Conservation (phyloP, 1,139 yeast species). For the Candida sanyaensis region DNA sequence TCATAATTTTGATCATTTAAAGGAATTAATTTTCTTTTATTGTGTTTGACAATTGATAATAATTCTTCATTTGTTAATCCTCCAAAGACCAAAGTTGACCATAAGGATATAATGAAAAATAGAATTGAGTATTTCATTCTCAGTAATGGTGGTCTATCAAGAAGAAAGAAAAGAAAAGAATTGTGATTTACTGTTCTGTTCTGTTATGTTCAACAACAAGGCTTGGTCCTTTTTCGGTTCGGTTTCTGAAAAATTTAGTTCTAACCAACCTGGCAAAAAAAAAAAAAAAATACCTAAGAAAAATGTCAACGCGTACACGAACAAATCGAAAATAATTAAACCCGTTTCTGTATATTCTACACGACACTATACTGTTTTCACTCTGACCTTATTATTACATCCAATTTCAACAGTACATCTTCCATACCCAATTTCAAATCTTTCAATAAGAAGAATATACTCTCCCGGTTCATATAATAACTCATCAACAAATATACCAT, state of each 20-base stretch:
- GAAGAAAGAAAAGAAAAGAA: no score
- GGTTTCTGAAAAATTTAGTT: slow-evolving; percentile 1
- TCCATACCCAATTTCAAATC: slow-evolving; percentile 52
- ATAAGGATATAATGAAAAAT: slow-evolving; percentile 15
- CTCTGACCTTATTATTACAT: slow-evolving; percentile 17
- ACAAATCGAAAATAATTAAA: no score
- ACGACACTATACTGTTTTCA: slow-evolving; percentile 3
- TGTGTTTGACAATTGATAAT: slow-evolving; percentile 20
- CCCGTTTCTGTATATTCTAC: neutral
- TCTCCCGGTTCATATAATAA: slow-evolving; percentile 25
- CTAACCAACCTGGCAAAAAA: slow-evolving; percentile 3
- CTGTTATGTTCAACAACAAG: neutral
- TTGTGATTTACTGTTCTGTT: no score
- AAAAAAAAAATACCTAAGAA: slow-evolving; percentile 2
- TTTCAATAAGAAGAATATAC: slow-evolving; percentile 45
- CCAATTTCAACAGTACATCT: slow-evolving; percentile 40
- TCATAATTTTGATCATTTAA: slow-evolving; percentile 66
- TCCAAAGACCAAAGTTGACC: slow-evolving; percentile 21
- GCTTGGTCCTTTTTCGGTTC: neutral
- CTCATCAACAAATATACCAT: slow-evolving; percentile 47
- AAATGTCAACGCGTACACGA: neutral
- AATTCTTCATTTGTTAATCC: slow-evolving; percentile 32
- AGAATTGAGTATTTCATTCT: slow-evolving; percentile 8
- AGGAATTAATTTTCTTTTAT: slow-evolving; percentile 24
- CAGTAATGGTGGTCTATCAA: no score